Evolutionary conservation across 306 rosid species (phyloP).

Genomic region (Prinsepia uniflora): DNA sequence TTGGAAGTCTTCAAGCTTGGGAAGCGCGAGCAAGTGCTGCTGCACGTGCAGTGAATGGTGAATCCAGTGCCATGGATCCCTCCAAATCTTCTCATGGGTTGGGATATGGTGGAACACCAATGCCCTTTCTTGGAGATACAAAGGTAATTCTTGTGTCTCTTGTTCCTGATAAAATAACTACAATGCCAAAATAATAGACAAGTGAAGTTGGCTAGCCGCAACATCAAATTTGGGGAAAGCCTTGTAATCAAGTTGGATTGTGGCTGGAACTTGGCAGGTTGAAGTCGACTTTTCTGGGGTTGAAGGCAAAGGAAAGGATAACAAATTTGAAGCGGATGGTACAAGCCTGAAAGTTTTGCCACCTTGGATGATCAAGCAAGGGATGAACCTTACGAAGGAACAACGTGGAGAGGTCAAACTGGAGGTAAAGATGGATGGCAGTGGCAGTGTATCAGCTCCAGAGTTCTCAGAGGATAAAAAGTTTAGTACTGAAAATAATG

Average conservation of each 20-base stretch:
- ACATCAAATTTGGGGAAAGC: background rate
- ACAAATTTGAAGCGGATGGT: slow-evolving; percentile 59
- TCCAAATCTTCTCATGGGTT: slow-evolving; percentile 61
- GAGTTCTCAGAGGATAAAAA: slow-evolving; percentile 67
- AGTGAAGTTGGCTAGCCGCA: background rate
- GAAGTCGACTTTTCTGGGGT: slow-evolving; percentile 74
- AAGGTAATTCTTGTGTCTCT: slow-evolving; percentile 49
- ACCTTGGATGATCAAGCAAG: slow-evolving; percentile 94
- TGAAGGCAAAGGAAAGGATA: slow-evolving; percentile 57
- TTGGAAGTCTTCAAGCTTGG: slow-evolving; percentile 95
- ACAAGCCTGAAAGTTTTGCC: slow-evolving; percentile 71
- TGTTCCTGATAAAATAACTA: background rate
- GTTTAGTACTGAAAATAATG: slow-evolving; percentile 39
- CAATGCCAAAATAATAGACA: background rate
- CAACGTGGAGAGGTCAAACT: slow-evolving; percentile 86
- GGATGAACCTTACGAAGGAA: slow-evolving; percentile 85
- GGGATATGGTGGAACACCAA: slow-evolving; percentile 76
- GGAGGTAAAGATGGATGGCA: slow-evolving; percentile 63
- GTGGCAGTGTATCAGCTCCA: slow-evolving; percentile 46
- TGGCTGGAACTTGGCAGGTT: slow-evolving; percentile 49
- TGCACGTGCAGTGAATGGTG: slow-evolving; percentile 75
- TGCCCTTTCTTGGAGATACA: slow-evolving; percentile 96
- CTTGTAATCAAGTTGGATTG: background rate
- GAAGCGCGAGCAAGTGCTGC: slow-evolving; percentile 88
- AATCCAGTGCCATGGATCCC: slow-evolving; percentile 53